Percentiles rank a stretch among this genome's conserved stretches.
Evolutionary conservation across 139 green algal genomes (phyloP).

Genomic region (Zygnema circumcarinatum): DNA sequence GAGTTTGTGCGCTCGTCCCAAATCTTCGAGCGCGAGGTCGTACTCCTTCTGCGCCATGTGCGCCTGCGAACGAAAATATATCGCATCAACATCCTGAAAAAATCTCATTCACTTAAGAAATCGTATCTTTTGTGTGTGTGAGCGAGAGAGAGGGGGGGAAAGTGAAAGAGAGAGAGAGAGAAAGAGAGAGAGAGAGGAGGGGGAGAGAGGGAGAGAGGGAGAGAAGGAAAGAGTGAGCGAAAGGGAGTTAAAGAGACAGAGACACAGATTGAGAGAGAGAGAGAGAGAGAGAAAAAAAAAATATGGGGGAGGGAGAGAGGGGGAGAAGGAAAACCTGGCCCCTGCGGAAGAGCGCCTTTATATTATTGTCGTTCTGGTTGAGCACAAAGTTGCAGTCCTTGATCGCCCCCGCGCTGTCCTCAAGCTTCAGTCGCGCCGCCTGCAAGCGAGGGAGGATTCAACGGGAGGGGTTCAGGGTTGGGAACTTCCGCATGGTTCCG

Average conservation of each 20-base stretch:
- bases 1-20: neutral
- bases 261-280: no score
- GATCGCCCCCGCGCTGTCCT: neutral
- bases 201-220: no score
- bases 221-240: no score
- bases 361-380: neutral
- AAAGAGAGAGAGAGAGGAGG: no score
- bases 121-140: no score
- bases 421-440: neutral
- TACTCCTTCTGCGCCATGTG: neutral
- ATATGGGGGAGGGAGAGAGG: no score
- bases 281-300: neutral
- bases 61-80: neutral
- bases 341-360: conserved; percentile 6
- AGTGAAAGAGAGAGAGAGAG: no score
- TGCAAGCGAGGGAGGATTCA: neutral
- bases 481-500: neutral
- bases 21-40: neutral
- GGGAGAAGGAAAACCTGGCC: neutral
- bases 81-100: neutral
- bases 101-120: neutral
- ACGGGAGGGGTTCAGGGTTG: neutral
- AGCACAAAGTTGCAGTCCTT: conserved; percentile 15
- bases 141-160: no score
- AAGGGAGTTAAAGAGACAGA: no score